Percentiles rank a stretch among this genome's conserved stretches.
Evolutionary conservation across 176 grass and related monocot genomes (phyloP).

Genomic region (Lolium perenne): DNA sequence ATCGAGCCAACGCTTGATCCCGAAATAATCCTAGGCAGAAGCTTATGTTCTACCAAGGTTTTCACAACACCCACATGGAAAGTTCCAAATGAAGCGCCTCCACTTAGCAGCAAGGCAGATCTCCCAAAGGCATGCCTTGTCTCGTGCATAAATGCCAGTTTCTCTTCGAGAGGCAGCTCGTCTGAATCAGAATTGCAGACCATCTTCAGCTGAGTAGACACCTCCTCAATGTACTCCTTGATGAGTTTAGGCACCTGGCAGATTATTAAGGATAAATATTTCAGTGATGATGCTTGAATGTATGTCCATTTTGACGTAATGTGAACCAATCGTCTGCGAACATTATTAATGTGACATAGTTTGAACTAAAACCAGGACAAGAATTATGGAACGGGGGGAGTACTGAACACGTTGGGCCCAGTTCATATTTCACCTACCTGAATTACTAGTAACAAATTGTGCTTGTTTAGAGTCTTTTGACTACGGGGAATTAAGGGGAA

Average conservation of each 20-base stretch:
- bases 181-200: slow-evolving; percentile 90
- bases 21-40: slow-evolving; percentile 85
- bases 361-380: too few species aligned
- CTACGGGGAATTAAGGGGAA: neutral
- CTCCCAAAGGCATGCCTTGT: slow-evolving; percentile 93
- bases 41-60: slow-evolving; percentile 84
- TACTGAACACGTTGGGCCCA: neutral
- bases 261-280: neutral
- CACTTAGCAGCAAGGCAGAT: slow-evolving; percentile 85
- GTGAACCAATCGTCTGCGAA: neutral
- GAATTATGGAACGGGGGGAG: too few species aligned
- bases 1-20: slow-evolving; percentile 90
- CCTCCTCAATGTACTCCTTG: slow-evolving; percentile 97
- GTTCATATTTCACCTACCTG: neutral
- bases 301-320: neutral
- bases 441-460: neutral
- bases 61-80: slow-evolving; percentile 91
- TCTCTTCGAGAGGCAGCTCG: slow-evolving; percentile 82
- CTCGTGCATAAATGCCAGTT: slow-evolving; percentile 96
- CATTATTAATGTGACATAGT: too few species aligned
- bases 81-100: slow-evolving; percentile 86
- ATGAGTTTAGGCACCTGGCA: slow-evolving; percentile 83
- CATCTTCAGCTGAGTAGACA: slow-evolving; percentile 90
- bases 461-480: neutral
- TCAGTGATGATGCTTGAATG: neutral